A percentile compares a stretch with the other conserved stretches of the same genome.
These are phyloP conservation scores for Cordia subcordata DNA, from an alignment of 257 asterid genomes.

Conservation along the genomic window DNA sequence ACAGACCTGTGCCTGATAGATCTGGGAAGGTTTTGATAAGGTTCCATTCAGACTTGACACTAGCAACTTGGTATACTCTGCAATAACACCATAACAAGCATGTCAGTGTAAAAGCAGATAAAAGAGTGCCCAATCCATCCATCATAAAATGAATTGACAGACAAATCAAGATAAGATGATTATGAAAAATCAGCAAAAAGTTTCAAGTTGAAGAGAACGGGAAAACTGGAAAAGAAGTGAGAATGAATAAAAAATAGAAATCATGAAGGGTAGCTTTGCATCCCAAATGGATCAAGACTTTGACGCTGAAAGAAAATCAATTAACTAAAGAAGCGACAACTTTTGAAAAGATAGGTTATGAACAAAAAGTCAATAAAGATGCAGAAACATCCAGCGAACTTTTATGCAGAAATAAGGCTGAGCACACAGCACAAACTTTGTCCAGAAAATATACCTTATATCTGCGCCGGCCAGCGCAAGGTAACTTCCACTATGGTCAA, in stretches of 20 bases:
- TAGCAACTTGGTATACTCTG: slow-evolving; percentile 91
- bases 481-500: slow-evolving; percentile 97
- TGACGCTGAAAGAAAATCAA: too few relatives aligned
- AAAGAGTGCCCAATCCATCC: too few relatives aligned
- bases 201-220: too few relatives aligned
- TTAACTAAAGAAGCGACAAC: too few relatives aligned
- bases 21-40: slow-evolving; percentile 86
- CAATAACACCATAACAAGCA: slow-evolving; percentile 12
- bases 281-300: too few relatives aligned
- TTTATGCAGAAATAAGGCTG: background rate
- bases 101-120: background rate
- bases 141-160: too few relatives aligned
- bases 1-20: slow-evolving; percentile 90
- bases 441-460: slow-evolving; percentile 42
- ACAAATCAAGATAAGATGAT: too few relatives aligned
- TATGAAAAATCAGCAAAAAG: too few relatives aligned
- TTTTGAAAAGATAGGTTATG: background rate
- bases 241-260: too few relatives aligned
- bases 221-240: too few relatives aligned
- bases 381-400: background rate
- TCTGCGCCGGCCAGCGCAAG: slow-evolving; percentile 92
- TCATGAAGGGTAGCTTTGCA: too few relatives aligned
- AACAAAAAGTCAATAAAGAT: background rate
- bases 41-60: slow-evolving; percentile 91
- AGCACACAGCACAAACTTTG: background rate